Percentiles rank a stretch among this genome's conserved stretches.
Conservation (phyloP, 2,329 filamentous ascomycete species). For the Fonsecaea monophora region DNA sequence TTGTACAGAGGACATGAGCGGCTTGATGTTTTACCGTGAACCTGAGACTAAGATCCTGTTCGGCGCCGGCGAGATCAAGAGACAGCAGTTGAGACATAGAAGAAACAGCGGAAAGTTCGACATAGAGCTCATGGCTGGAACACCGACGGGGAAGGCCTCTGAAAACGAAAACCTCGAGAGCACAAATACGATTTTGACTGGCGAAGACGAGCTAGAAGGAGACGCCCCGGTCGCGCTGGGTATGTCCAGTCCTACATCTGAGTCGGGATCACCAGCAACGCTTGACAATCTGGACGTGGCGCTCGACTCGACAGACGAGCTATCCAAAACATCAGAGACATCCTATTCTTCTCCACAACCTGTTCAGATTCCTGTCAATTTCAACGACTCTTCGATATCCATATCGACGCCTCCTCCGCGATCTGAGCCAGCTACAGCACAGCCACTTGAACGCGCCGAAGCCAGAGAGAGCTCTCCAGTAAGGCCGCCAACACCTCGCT, state of each 20-base stretch:
- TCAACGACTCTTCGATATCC: slow-evolving; percentile 32
- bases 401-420: slow-evolving; percentile 21
- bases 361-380: slow-evolving; percentile 30
- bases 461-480: slow-evolving; percentile 17
- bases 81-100: slow-evolving; percentile 25
- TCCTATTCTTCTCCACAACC: slow-evolving; percentile 21
- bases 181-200: neutral
- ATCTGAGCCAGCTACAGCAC: neutral
- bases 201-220: slow-evolving; percentile 9
- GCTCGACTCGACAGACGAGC: slow-evolving; percentile 6
- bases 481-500: slow-evolving; percentile 38
- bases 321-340: slow-evolving; percentile 5
- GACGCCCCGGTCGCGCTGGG: neutral
- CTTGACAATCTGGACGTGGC: neutral
- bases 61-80: slow-evolving; percentile 31
- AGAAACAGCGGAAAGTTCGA: slow-evolving; percentile 36
- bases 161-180: slow-evolving; percentile 10
- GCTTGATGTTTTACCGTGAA: slow-evolving; percentile 34
- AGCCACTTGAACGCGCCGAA: slow-evolving; percentile 1
- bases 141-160: slow-evolving; percentile 23
- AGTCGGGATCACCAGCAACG: neutral
- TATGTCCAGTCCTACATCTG: neutral
- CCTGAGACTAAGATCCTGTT: slow-evolving; percentile 28
- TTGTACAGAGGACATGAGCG: slow-evolving; percentile 32
- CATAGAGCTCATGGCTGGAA: slow-evolving; percentile 35